Evolutionary conservation across 345 rosid genomes (phyloP), one percentile per base, ranked within the genome.

Genomic region (Citrus glauca): DNA sequence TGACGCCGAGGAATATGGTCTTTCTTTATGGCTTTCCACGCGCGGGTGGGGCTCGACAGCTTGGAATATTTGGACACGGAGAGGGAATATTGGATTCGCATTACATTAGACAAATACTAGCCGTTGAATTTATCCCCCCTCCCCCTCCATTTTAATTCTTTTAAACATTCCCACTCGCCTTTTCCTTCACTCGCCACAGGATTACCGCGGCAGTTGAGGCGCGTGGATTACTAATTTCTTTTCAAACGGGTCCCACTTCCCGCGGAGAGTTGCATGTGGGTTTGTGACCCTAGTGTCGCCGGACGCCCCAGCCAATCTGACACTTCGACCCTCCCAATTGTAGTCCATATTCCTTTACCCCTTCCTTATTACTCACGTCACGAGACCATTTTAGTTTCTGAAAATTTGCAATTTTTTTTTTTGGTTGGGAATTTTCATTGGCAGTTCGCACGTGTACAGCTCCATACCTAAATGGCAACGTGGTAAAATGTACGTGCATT

Each of bases 1-100:
- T 80, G 92, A 90, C 90, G 91, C 97, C 97, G 93, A 84, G 89
- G 91, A 87, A 86, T 85, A 75, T 76, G 90, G 85, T 60, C n/a
- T n/a, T 50, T 80, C 67, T 11, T 63, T 30, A 72, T 25, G 64
- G 59, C 50, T 6, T 81, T 67, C 77, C 81, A 77, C 81, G 85
- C 83, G 78, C 76, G 71, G 81, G 82, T 81, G 93, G 88, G 89
- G 85, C 88, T 90, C 84, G 82, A 84, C 87, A 80, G 80, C 55
- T 74, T 73, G 81, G 90, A 87, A 87, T 85, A 85, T 78, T 80
- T 83, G 74, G 90, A 81, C 88, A 81, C 73, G 87, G 89, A 82
- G 92, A 89, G 86, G 86, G 94, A 88, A 88, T 92, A 87, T 76
- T 73, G 89, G 89, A 79, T 69, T 80, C 9, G 45, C 0, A 9